A percentile compares a stretch with the other conserved stretches of the same genome.
phyloP scores from a whole-genome alignment of 106 monocot species.

The Dioscorea dumetorum region DNA sequence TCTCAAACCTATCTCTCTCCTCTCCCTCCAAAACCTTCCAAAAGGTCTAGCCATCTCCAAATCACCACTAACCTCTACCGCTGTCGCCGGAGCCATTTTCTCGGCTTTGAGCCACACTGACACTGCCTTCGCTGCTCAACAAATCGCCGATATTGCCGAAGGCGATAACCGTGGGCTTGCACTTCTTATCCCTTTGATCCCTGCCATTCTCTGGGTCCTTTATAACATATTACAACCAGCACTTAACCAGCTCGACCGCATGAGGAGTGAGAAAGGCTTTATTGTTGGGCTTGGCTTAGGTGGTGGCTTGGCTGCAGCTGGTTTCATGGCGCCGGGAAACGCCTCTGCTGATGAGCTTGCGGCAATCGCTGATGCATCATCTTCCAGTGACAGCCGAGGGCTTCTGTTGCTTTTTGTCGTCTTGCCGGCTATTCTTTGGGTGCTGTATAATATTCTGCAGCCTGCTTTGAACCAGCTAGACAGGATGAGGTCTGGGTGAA shows the following conservation, averaged over 20 bases:
- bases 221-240: conserved; percentile 77
- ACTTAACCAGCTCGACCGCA: conserved; percentile 59
- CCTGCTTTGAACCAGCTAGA: conserved; percentile 88
- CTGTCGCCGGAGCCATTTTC: conserved; percentile 71
- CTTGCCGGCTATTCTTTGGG: conserved; percentile 72
- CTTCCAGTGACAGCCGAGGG: conserved; percentile 57
- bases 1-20: conserved; percentile 33
- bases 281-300: conserved; percentile 65
- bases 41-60: conserved; percentile 15
- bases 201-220: conserved; percentile 69
- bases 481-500: conserved; percentile 66
- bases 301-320: conserved; percentile 45
- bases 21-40: conserved; percentile 23
- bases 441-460: conserved; percentile 88
- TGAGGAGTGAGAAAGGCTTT: conserved; percentile 55
- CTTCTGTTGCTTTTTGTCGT: conserved; percentile 70
- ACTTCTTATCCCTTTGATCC: conserved; percentile 56
- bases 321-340: conserved; percentile 26
- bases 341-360: conserved; percentile 50
- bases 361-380: conserved; percentile 17
- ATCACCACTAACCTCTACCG: conserved; percentile 19
- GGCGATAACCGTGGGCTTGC: conserved; percentile 86
- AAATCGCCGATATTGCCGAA: conserved; percentile 75
- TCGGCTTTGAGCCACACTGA: conserved; percentile 52
- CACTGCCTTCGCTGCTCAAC: conserved; percentile 70